Evolutionary conservation across 2,329 filamentous ascomycete genomes (phyloP).

Genomic region (Cadophora luteo-olivacea): DNA sequence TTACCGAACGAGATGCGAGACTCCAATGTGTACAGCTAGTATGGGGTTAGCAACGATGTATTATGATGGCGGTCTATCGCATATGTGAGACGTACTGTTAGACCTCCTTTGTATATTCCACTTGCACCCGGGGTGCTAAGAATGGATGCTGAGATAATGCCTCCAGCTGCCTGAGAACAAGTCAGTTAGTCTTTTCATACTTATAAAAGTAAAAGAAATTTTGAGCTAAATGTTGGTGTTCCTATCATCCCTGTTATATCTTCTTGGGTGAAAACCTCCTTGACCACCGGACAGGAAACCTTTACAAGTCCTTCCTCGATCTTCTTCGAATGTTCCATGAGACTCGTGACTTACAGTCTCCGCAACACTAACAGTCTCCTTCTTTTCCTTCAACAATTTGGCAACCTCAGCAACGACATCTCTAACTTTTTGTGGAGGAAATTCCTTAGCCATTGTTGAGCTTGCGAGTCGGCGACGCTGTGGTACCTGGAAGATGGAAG

Average conservation of each 20-base stretch:
- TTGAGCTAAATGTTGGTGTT: too few relatives aligned
- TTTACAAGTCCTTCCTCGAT: neutral
- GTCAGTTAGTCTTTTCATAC: neutral
- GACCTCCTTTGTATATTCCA: slow-evolving; percentile 64
- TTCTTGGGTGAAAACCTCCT: neutral
- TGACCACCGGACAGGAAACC: too few relatives aligned
- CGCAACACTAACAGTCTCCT: slow-evolving; percentile 64
- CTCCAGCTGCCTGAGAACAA: slow-evolving; percentile 59
- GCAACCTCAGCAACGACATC: slow-evolving; percentile 53
- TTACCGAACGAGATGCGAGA: slow-evolving; percentile 43
- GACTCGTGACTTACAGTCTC: slow-evolving; percentile 56
- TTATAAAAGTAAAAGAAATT: neutral
- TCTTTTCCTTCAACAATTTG: slow-evolving; percentile 57
- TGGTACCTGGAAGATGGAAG: neutral
- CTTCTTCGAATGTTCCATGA: neutral
- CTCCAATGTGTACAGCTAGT: slow-evolving; percentile 43
- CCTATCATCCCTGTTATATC: too few relatives aligned
- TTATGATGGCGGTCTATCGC: neutral
- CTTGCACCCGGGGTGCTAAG: slow-evolving; percentile 65
- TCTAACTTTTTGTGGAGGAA: slow-evolving; percentile 41
- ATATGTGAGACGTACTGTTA: slow-evolving; percentile 51
- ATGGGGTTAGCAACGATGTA: neutral
- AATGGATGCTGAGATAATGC: slow-evolving; percentile 64
- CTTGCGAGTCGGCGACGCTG: neutral
- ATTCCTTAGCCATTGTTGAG: slow-evolving; percentile 24